Base-by-base conservation (phyloP, 768 basidiomycete species). In the Leccinum boreale region DNA sequence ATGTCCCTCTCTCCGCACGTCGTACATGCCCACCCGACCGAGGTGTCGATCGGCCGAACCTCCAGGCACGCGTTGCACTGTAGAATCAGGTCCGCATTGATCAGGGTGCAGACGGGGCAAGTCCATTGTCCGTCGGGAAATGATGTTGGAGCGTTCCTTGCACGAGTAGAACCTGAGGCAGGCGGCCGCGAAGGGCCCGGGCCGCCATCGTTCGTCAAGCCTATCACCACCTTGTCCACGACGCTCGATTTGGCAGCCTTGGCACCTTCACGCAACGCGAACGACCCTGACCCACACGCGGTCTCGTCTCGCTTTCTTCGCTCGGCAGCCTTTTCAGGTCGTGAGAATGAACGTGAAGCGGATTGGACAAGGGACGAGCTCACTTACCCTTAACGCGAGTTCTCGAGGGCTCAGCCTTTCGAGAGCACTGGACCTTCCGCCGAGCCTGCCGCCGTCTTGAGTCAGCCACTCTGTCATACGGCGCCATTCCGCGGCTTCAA, bases 401-500 rank as follows among this genome's bases (percentile, higher is more conserved):
- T 96, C 87, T 58, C 87, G 77, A 23, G 85, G 85, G 31, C 80
- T 81, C 63, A 87, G 72, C 8, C 75, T 78, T 48, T 74, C 66
- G 21, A 66, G 69, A 21, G 71, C 67, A 29, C 68, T 67, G 14
- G 64, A 61, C n/a, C 77, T 76, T 33, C 89, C 83, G 39, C 86
- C 89, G 11, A 92, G 74, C 49, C 82, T 77, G 8, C 86, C 84
- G 14, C 85, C 80, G 15, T 79, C 71, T 60, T 85, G 75, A 59
- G 85, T 65, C 46, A 82, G 58, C 8, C 66, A 69, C 47, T 77
- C 73, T 2, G 78, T 61, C 56, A 80, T 75, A 54, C 77, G 73
- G 53, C 93, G 77, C 69, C 84, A 87, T 75, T 96, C 91, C 0
- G 94, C 92, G 12, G 90, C 90, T 65, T 86, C 86, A 3, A 93